A percentile compares a stretch with the other conserved stretches of the same genome.
These are phyloP conservation scores for Pyricularia sp. DNA, from an alignment of 2,329 filamentous ascomycete genomes.

Conservation along the genomic window DNA sequence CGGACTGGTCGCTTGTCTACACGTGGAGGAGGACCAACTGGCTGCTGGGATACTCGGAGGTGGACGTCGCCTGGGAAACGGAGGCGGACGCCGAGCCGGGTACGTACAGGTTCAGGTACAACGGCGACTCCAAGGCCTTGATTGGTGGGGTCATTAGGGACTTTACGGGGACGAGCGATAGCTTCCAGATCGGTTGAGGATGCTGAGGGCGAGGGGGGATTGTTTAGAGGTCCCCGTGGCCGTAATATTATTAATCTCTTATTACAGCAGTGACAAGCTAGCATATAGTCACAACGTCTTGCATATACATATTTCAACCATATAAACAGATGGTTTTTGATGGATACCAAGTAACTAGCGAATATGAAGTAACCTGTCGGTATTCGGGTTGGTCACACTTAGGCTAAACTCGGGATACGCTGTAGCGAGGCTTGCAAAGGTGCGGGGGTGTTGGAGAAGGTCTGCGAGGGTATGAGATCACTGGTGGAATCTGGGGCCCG, in stretches of 20 bases:
- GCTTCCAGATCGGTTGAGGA: constrained; percentile 14
- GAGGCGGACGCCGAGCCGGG: constrained; percentile 49
- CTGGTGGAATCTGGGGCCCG: neutral
- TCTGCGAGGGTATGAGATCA: neutral
- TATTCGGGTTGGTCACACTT: neutral
- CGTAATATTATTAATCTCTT: neutral
- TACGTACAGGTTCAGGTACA: constrained; percentile 69
- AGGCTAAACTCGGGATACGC: neutral
- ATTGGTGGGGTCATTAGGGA: constrained; percentile 46
- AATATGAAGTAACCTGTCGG: neutral
- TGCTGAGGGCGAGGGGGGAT: neutral
- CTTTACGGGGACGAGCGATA: constrained; percentile 37
- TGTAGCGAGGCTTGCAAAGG: neutral
- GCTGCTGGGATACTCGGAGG: constrained; percentile 65
- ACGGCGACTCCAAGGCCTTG: constrained; percentile 65
- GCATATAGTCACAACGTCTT: neutral
- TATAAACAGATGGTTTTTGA: neutral
- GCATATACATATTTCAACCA: neutral
- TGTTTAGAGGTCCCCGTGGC: neutral
- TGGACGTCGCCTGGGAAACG: constrained; percentile 70
- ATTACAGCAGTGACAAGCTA: neutral
- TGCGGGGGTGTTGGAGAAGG: neutral
- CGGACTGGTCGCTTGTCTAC: constrained; percentile 75
- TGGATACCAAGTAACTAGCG: too few relatives aligned
- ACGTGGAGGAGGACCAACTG: constrained; percentile 67